A percentile compares a stretch with the other conserved stretches of the same genome.
These are phyloP conservation scores for Echinosophora koreensis DNA, from an alignment of 306 rosid species.

Conservation along the genomic window DNA sequence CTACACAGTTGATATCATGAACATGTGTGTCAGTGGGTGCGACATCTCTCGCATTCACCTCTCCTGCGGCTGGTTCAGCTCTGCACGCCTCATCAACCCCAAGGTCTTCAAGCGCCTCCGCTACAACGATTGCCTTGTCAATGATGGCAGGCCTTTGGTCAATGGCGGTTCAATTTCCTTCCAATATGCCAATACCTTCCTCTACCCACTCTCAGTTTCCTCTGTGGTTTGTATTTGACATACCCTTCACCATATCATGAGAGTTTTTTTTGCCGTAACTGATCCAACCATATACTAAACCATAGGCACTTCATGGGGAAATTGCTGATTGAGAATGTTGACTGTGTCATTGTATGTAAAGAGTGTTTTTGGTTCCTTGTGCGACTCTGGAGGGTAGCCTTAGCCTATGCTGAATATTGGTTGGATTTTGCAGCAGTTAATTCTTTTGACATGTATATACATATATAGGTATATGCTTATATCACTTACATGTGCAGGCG, in stretches of 20 bases:
- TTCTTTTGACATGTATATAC: constrained; percentile 49
- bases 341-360: background rate
- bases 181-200: constrained; percentile 82
- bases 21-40: constrained; percentile 78
- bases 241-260: background rate
- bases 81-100: constrained; percentile 81
- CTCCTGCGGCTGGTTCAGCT: constrained; percentile 94
- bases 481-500: constrained; percentile 33
- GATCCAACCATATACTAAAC: background rate
- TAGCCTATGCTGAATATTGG: background rate
- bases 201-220: constrained; percentile 73
- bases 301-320: background rate
- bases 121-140: constrained; percentile 82
- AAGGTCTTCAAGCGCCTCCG: constrained; percentile 82
- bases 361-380: background rate
- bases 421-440: constrained; percentile 19
- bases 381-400: background rate
- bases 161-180: constrained; percentile 73
- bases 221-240: constrained; percentile 56
- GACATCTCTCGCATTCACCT: constrained; percentile 73
- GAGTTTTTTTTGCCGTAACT: background rate
- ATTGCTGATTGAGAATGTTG: background rate
- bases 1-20: constrained; percentile 79
- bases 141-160: constrained; percentile 72
- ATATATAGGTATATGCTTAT: constrained; percentile 44